Percentiles rank a stretch among this genome's conserved stretches.
Evolutionary conservation across 202 grass and related monocot species (phyloP).

Genomic region (Carex arenaria): DNA sequence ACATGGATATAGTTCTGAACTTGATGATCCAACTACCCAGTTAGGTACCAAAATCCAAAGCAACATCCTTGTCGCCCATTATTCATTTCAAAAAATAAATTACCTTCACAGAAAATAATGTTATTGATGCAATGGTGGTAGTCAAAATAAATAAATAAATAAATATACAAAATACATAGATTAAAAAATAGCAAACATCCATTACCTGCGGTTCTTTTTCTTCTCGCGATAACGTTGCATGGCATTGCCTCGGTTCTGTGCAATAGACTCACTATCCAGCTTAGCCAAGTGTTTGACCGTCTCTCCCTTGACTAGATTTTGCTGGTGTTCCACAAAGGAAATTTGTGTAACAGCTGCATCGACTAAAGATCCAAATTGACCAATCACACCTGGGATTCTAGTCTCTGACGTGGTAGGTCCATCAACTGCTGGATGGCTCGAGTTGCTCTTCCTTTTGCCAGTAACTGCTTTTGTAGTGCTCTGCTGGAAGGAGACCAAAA

Average conservation of each 20-base stretch:
- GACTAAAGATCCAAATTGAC: slow-evolving; percentile 31
- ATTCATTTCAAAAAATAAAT: background rate
- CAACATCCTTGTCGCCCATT: background rate
- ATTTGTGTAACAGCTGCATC: slow-evolving; percentile 50
- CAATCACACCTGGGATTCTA: slow-evolving; percentile 26
- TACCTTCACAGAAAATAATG: background rate
- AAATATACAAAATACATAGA: background rate
- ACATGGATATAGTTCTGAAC: background rate
- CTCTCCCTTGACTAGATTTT: slow-evolving; percentile 21
- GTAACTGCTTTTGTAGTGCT: slow-evolving; percentile 27
- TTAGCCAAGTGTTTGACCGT: slow-evolving; percentile 32
- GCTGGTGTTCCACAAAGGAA: slow-evolving; percentile 52
- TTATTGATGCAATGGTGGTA: background rate
- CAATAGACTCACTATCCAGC: slow-evolving; percentile 57
- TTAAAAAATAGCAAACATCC: background rate
- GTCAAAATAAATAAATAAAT: background rate
- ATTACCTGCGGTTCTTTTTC: slow-evolving; percentile 81
- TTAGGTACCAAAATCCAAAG: slow-evolving; percentile 1
- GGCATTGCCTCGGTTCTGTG: slow-evolving; percentile 65
- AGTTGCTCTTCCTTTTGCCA: slow-evolving; percentile 56
- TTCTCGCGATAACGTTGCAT: slow-evolving; percentile 92
- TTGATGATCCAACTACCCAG: background rate
- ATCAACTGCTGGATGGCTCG: slow-evolving; percentile 32
- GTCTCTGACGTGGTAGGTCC: slow-evolving; percentile 47
- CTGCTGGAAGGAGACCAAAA: slow-evolving; percentile 32